Evolutionary conservation across 805 yeast genomes (phyloP).

Genomic region (Maudiozyma barnettii): DNA sequence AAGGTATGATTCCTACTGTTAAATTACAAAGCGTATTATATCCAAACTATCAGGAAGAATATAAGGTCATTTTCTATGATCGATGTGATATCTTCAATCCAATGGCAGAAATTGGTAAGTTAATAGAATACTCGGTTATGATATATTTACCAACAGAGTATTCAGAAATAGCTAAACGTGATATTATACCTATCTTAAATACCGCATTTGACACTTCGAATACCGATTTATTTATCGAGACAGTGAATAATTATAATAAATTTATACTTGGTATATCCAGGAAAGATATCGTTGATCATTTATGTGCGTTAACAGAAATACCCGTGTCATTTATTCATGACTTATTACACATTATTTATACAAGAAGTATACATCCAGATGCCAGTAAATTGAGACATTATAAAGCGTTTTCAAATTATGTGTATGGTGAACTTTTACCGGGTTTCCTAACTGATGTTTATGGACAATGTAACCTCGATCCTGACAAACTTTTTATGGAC

Average conservation of each 20-base stretch:
- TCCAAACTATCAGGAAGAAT: conserved; percentile 19
- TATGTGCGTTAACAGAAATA: conserved; percentile 25
- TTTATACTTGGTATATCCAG: conserved; percentile 32
- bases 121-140: conserved; percentile 20
- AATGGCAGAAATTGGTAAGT: conserved; percentile 27
- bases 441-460: conserved; percentile 60
- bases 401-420: conserved; percentile 81
- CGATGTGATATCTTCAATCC: conserved; percentile 18
- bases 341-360: conserved; percentile 59
- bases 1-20: conserved; percentile 5
- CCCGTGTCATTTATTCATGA: conserved; percentile 47
- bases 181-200: conserved; percentile 16
- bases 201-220: conserved; percentile 23
- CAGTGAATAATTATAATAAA: conserved; percentile 38
- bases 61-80: conserved; percentile 16
- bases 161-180: conserved; percentile 4
- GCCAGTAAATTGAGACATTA: conserved; percentile 55
- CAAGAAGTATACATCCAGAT: conserved; percentile 70
- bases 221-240: conserved; percentile 20
- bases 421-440: conserved; percentile 86
- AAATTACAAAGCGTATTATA: conserved; percentile 16
- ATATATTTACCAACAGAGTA: conserved; percentile 19
- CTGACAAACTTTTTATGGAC: conserved; percentile 62
- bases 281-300: conserved; percentile 24
- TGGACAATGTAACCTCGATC: conserved; percentile 44